Conservation (phyloP, 1,139 yeast genomes). For the Casaregolazyma suthepensis region DNA sequence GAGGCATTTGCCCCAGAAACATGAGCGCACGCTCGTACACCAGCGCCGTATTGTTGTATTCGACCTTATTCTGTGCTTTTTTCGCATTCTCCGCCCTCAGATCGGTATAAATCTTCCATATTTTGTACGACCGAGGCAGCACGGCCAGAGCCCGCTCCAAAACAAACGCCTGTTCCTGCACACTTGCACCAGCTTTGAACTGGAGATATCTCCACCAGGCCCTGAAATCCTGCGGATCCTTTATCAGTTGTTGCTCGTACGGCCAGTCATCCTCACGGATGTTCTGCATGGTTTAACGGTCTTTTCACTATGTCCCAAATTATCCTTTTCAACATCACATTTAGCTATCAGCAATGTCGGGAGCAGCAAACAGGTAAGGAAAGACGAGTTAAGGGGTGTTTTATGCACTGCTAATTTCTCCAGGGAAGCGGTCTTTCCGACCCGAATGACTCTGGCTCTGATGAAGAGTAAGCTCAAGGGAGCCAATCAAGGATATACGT, state of each 20-base stretch:
- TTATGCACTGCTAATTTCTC: conserved; percentile 6
- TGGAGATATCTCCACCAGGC: conserved; percentile 53
- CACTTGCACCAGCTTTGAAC: conserved; percentile 33
- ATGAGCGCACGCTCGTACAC: conserved; percentile 46
- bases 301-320: not conserved
- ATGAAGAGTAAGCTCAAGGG: conserved; percentile 97
- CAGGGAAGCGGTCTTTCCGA: conserved; percentile 65
- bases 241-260: conserved; percentile 44
- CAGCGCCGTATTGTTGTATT: conserved; percentile 34
- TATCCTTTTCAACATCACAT: not conserved
- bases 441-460: conserved; percentile 92
- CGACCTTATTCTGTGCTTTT: conserved; percentile 20
- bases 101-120: conserved; percentile 53
- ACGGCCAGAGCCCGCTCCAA: conserved; percentile 48
- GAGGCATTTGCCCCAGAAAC: conserved; percentile 41
- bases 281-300: conserved; percentile 3
- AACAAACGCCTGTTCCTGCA: conserved; percentile 39
- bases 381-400: not conserved
- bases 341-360: conserved; percentile 25
- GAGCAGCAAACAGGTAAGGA: conserved; percentile 30
- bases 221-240: conserved; percentile 40
- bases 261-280: conserved; percentile 33
- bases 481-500: conserved; percentile 92
- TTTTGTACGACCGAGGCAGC: conserved; percentile 45
- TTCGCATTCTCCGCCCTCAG: conserved; percentile 35